Percentiles rank a stretch among this genome's conserved stretches.
Conservation (phyloP, 2,329 filamentous ascomycete genomes). For the Parascedosporium putredinis region DNA sequence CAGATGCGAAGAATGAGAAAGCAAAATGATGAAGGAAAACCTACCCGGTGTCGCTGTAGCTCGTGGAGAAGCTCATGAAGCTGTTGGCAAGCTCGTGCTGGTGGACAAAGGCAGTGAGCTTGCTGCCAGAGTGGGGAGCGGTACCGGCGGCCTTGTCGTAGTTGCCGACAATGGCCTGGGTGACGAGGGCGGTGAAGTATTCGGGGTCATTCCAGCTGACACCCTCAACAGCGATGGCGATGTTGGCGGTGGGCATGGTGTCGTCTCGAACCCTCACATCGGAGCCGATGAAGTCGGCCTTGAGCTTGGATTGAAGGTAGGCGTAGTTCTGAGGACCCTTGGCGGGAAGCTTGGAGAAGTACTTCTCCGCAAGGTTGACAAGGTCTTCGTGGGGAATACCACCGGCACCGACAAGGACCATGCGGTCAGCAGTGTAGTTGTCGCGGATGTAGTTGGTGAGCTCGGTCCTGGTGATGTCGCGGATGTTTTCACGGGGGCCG, state of each 20-base stretch:
- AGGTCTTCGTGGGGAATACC: slow-evolving; percentile 90
- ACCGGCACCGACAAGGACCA: slow-evolving; percentile 94
- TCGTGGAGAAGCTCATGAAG: slow-evolving; percentile 99
- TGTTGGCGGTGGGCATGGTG: slow-evolving; percentile 91
- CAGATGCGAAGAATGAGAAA: no score
- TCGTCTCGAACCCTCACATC: slow-evolving; percentile 94
- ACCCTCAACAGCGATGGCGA: slow-evolving; percentile 96
- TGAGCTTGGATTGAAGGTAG: slow-evolving; percentile 69
- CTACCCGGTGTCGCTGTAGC: slow-evolving; percentile 98
- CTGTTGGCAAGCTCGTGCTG: slow-evolving; percentile 95
- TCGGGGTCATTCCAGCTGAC: slow-evolving; percentile 99
- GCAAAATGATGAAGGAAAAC: slow-evolving; percentile 19
- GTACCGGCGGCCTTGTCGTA: slow-evolving; percentile 99
- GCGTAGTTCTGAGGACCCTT: slow-evolving; percentile 66
- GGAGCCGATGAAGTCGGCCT: slow-evolving; percentile 92
- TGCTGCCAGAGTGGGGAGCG: slow-evolving; percentile 94
- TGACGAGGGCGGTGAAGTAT: slow-evolving; percentile 96
- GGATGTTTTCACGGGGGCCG: slow-evolving; percentile 95
- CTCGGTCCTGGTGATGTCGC: slow-evolving; percentile 86
- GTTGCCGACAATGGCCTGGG: slow-evolving; percentile 98
- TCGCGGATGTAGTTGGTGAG: slow-evolving; percentile 95
- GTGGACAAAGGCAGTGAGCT: slow-evolving; percentile 90
- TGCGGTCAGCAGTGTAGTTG: slow-evolving; percentile 99
- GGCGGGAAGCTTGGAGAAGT: slow-evolving; percentile 73
- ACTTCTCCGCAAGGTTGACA: slow-evolving; percentile 90